phyloP scores from a whole-genome alignment of 176 grass and related monocot genomes.

The Lolium rigidum region DNA sequence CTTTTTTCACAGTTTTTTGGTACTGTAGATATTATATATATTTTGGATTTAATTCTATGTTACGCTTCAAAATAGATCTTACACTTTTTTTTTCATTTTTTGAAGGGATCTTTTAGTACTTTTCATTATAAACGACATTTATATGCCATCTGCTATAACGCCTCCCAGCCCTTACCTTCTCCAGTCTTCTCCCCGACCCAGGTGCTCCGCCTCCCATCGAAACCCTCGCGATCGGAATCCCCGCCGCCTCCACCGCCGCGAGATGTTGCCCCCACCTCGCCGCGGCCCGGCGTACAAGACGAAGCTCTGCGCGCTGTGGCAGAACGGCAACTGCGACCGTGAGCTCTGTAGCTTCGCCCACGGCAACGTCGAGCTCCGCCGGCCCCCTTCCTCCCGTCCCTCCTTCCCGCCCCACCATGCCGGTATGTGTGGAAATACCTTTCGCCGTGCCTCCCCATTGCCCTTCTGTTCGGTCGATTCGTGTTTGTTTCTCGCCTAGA shows the following conservation, averaged over 20 bases:
- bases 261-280: conserved; percentile 47
- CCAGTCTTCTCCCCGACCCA: not conserved
- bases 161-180: not conserved
- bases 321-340: conserved; percentile 71
- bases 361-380: conserved; percentile 70
- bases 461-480: not conserved
- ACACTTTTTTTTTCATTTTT: too few species aligned
- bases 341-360: conserved; percentile 87
- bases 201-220: conserved; percentile 11
- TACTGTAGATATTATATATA: too few species aligned
- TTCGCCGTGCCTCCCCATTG: not conserved
- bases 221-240: conserved; percentile 41
- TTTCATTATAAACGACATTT: not conserved
- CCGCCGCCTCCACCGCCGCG: not conserved
- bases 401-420: conserved; percentile 42
- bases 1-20: too few species aligned
- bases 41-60: too few species aligned
- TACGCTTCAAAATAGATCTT: too few species aligned
- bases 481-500: not conserved
- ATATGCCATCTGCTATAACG: not conserved
- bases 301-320: conserved; percentile 82
- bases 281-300: conserved; percentile 88
- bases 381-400: conserved; percentile 47
- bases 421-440: conserved; percentile 30
- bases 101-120: too few species aligned